Evolutionary conservation across 768 basidiomycete species (phyloP), one percentile per base, ranked within the genome.

Genomic region (Collybia sp.): DNA sequence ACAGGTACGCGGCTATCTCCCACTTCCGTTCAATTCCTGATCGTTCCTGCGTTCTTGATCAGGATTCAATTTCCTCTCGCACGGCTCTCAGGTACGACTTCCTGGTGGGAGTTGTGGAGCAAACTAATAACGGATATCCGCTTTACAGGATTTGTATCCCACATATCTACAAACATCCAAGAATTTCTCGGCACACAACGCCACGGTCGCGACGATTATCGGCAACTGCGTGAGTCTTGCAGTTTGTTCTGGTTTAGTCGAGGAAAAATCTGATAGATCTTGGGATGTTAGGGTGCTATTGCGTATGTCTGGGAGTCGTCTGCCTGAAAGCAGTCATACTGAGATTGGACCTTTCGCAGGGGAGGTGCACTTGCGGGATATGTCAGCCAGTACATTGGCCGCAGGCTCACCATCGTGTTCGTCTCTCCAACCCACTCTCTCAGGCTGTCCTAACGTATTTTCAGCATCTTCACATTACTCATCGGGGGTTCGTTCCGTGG

Each of bases 201-300:
- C 83, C 0, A 80, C 78, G 1, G 67, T 80, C 30, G 80, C 83
- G 0, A 87, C 85, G 2, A 86, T 88, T 58, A 79, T 86, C 43
- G 79, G 81, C 16, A 80, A 73, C 53, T 77, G 73, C 51, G 77
- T 58, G 38, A 18, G 52, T 54, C 12, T 20, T 19, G n/a, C n/a
- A n/a, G n/a, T n/a, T n/a, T n/a, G n/a, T n/a, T 25, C 4, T 8
- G 25, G 8, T 25, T 8, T 25, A 25, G 8, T 25, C 8, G 25
- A 3, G 25, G 25, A 25, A 25, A 25, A 25, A 11, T 15, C 33
- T 37, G 13, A 15, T 19, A 44, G 12, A 40, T 20, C 8, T 43
- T 15, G 16, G 32, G 6, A 35, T 19, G 12, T 18, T 25, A 59
- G 58, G 58, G 58, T 10, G 58, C 58, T 2, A 48, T 59, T 13